Conservation (phyloP, 345 rosid species). For the Boechera divaricarpa region DNA sequence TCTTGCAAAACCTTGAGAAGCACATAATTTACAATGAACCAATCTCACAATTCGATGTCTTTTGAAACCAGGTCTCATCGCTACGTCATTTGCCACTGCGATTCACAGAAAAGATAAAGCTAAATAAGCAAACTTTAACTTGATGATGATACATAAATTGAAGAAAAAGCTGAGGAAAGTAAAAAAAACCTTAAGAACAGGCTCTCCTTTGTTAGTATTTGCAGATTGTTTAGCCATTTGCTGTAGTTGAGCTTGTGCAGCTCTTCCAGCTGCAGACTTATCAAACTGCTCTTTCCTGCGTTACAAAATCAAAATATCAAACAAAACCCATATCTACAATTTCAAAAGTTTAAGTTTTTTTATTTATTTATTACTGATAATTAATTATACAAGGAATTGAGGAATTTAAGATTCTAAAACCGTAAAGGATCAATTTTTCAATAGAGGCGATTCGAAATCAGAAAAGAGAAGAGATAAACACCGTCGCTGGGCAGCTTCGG, state of each 20-base stretch:
- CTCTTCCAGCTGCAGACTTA: slow-evolving; percentile 92
- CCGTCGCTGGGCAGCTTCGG: slow-evolving; percentile 97
- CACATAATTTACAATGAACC: slow-evolving; percentile 8
- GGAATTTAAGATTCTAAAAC: neutral
- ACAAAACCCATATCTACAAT: neutral
- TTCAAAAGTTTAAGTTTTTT: neutral
- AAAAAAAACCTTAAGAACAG: slow-evolving; percentile 75
- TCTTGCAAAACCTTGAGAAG: neutral
- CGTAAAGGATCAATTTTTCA: neutral
- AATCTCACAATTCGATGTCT: slow-evolving; percentile 8
- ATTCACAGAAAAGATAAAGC: neutral
- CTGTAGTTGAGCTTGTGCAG: slow-evolving; percentile 79
- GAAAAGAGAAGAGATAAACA: slow-evolving; percentile 15
- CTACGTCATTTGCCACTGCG: slow-evolving; percentile 46
- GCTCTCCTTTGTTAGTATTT: slow-evolving; percentile 72
- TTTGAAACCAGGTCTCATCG: neutral
- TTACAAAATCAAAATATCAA: neutral
- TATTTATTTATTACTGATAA: too few relatives aligned
- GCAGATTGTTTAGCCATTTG: slow-evolving; percentile 81
- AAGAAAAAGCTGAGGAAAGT: neutral
- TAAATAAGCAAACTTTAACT: slow-evolving; percentile 9
- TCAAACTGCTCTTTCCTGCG: slow-evolving; percentile 87
- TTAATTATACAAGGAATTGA: neutral
- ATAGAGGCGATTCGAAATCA: slow-evolving; percentile 17
- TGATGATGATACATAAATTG: neutral